Conservation (phyloP, 805 yeast species). For the Starmerella sirachaensis region DNA sequence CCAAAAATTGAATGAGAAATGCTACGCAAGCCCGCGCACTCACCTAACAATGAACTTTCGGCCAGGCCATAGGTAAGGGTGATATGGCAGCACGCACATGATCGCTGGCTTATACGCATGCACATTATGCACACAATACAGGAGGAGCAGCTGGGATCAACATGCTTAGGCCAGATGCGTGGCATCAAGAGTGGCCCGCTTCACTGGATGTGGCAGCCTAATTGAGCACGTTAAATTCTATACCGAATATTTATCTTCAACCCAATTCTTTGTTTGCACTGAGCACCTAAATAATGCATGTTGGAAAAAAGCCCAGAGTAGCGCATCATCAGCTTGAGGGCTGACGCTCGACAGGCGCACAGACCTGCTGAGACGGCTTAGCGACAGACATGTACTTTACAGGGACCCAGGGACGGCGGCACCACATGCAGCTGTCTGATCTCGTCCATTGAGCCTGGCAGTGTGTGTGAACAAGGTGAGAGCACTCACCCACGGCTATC, state of each 20-base stretch:
- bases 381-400: background rate
- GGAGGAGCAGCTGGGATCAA: background rate
- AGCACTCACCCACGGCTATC: slow-evolving; percentile 7
- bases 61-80: no score
- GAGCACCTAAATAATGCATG: no score
- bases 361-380: background rate
- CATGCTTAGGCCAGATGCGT: background rate
- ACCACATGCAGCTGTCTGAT: slow-evolving; percentile 5
- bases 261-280: no score
- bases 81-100: no score
- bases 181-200: background rate
- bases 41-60: no score
- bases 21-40: no score
- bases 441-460: slow-evolving; percentile 4
- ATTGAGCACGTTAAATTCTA: background rate
- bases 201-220: background rate
- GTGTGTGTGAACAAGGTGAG: slow-evolving; percentile 12
- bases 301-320: no score
- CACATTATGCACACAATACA: no score
- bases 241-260: background rate
- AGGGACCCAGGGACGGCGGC: slow-evolving; percentile 11
- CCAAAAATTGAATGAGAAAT: no score
- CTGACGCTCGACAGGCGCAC: no score
- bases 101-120: no score
- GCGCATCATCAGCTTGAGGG: no score